Base-by-base conservation (phyloP, 768 basidiomycete species). In the Lanmaoa pseudosensibilis region DNA sequence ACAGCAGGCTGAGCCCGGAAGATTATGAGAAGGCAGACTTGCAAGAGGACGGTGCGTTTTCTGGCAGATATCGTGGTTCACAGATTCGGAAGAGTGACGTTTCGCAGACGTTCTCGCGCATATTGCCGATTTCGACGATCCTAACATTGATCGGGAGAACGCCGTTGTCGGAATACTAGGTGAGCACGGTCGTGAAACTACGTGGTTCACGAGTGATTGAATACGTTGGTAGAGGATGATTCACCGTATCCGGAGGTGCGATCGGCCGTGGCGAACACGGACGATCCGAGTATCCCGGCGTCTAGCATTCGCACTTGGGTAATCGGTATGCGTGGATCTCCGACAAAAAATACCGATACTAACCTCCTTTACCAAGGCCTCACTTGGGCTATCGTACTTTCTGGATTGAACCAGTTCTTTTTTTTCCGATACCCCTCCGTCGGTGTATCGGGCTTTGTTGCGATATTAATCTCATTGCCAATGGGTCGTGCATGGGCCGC, bases 171-270 rank as follows among this genome's bases (percentile, higher is more conserved):
- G 66, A 0, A 21, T 51, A 1, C 49, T 63, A 9, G 70, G 70
- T 72, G 12, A 48, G 50, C 6, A 12, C 40, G 4, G 3, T 32
- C n/a, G 11, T 23, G 5, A 18, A n/a, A 18, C 4, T 3, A 30
- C 13, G 36, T 27, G 13, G 16, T 10, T 21, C 15, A 44, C 19
- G 33, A 30, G 3, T 9, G 3, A 77, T 71, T 64, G 18, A 56
- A 10, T 38, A 13, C 15, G 5, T 41, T 18, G 30, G 8, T 52
- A 77, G 80, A 81, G 66, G 87, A 92, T 60, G 91, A 92, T 68
- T 91, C 89, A 3, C 91, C 91, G 5, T 93, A 93, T 66, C 88
- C 88, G 7, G 91, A 93, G 68, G 89, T 90, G 13, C 83, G 88
- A 44, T 84, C 86, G 9, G 87, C 88, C 8, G 88, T 90, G 10